Conservation (phyloP, 805 yeast species). For the Torulaspora maleeae region DNA sequence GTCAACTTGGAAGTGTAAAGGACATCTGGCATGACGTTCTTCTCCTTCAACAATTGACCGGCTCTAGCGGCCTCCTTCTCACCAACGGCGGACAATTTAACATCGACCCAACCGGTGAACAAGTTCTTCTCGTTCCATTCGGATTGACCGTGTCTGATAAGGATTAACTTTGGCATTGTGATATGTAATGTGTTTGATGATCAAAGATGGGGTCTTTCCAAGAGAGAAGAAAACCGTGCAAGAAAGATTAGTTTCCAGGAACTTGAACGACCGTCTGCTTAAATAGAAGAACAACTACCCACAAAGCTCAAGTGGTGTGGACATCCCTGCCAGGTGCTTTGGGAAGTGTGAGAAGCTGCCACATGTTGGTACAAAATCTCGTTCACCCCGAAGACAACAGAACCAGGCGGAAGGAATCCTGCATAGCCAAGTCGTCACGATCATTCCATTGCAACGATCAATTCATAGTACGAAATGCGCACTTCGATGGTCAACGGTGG, state of each 20-base stretch:
- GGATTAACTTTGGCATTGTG: conserved; percentile 62
- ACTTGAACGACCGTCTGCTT: neutral
- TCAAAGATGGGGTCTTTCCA: neutral
- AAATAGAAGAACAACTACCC: conserved; percentile 1
- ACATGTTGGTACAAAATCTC: conserved; percentile 1
- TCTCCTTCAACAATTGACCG: conserved; percentile 85
- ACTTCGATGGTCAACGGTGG: too few relatives aligned
- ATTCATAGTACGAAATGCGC: neutral
- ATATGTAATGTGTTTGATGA: conserved; percentile 1
- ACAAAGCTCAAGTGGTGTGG: neutral
- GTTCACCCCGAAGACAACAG: conserved; percentile 3
- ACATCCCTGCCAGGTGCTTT: conserved; percentile 5
- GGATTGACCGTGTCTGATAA: conserved; percentile 98
- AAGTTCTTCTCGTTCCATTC: conserved; percentile 98
- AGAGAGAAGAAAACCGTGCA: neutral
- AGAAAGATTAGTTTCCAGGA: neutral
- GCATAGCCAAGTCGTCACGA: conserved; percentile 7
- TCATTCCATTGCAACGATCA: conserved; percentile 1
- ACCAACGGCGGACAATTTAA: conserved; percentile 76
- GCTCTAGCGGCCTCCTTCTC: conserved; percentile 88
- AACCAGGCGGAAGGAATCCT: conserved; percentile 2
- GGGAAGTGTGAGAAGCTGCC: neutral
- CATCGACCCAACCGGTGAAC: conserved; percentile 99
- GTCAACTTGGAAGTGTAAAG: conserved; percentile 86
- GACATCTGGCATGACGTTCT: conserved; percentile 79